Conservation (phyloP, 2,329 filamentous ascomycete species). For the Salinomyces thailandicus region DNA sequence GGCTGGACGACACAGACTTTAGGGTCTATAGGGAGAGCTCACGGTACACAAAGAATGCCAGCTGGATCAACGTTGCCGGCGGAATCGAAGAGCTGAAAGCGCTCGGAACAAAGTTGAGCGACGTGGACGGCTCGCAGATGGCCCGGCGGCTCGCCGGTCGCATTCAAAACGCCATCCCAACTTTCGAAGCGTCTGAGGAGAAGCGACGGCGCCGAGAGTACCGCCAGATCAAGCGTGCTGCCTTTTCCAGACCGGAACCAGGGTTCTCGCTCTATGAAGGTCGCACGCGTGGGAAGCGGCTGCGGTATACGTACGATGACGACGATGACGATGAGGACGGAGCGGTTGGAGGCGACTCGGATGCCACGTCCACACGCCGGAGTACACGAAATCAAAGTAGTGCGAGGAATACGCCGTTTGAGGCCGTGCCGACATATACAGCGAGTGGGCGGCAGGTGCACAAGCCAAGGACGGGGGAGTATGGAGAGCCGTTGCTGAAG, state of each 20-base stretch:
- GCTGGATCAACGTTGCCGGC: conserved; percentile 90
- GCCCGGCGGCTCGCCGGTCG: conserved; percentile 67
- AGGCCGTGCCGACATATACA: conserved; percentile 59
- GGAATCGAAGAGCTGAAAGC: conserved; percentile 74
- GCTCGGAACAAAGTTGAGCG: conserved; percentile 65
- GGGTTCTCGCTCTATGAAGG: conserved; percentile 94
- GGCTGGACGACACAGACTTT: conserved; percentile 86
- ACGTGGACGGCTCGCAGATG: conserved; percentile 67
- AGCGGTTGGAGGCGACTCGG: conserved; percentile 56
- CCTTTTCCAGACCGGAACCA: conserved; percentile 76
- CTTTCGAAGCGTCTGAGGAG: conserved; percentile 91
- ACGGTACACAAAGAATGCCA: conserved; percentile 56
- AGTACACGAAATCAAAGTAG: conserved; percentile 48
- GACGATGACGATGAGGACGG: conserved; percentile 63
- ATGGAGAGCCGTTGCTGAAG: conserved; percentile 51
- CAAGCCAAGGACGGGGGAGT: conserved; percentile 52
- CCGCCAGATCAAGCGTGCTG: conserved; percentile 70
- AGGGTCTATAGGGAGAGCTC: conserved; percentile 91
- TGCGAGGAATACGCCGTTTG: conserved; percentile 59
- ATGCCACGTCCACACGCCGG: conserved; percentile 52
- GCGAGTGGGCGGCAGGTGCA: conserved; percentile 79
- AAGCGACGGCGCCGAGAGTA: conserved; percentile 93
- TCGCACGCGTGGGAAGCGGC: conserved; percentile 86
- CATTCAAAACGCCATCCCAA: conserved; percentile 68
- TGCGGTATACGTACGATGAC: conserved; percentile 93